phyloP scores from a whole-genome alignment of 352 stramenopile species.

The Pythium guiyangense region DNA sequence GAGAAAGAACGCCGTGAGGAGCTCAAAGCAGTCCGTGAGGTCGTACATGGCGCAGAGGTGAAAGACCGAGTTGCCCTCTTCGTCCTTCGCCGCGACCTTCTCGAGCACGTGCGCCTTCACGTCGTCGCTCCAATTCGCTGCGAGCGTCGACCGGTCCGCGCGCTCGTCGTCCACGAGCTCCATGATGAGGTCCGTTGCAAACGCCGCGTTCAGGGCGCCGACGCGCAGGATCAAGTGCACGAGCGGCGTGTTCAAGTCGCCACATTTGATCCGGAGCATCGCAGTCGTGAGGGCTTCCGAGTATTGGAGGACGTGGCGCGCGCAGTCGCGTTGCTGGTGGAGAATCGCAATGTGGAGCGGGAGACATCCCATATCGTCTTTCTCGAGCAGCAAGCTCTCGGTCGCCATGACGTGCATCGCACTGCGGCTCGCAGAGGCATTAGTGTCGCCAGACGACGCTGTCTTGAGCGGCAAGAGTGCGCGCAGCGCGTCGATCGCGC shows the following conservation, averaged over 20 bases:
- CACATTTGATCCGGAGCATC: slow-evolving; percentile 64
- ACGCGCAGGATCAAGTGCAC: slow-evolving; percentile 66
- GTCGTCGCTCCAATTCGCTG: slow-evolving; percentile 18
- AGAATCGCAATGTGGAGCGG: slow-evolving; percentile 72
- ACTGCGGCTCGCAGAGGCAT: neutral
- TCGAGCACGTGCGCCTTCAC: slow-evolving; percentile 47
- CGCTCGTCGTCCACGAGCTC: slow-evolving; percentile 32
- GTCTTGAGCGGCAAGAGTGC: slow-evolving; percentile 35
- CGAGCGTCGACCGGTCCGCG: neutral
- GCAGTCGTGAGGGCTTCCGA: slow-evolving; percentile 60
- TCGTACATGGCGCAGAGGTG: slow-evolving; percentile 74
- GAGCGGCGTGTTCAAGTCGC: slow-evolving; percentile 58
- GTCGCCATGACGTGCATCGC: slow-evolving; percentile 36
- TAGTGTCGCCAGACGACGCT: neutral
- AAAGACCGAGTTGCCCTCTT: slow-evolving; percentile 77
- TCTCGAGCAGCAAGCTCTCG: slow-evolving; percentile 63
- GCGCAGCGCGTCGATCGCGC: slow-evolving; percentile 35
- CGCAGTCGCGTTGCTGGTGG: slow-evolving; percentile 39
- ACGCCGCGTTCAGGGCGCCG: slow-evolving; percentile 46
- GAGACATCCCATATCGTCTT: slow-evolving; percentile 82
- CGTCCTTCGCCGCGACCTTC: slow-evolving; percentile 46
- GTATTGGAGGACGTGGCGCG: slow-evolving; percentile 50
- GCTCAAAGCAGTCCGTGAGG: slow-evolving; percentile 35
- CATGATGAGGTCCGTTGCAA: slow-evolving; percentile 32
- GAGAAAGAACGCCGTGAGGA: slow-evolving; percentile 41